Conservation (phyloP, 2,329 filamentous ascomycete species). For the Mariannaea elegans region DNA sequence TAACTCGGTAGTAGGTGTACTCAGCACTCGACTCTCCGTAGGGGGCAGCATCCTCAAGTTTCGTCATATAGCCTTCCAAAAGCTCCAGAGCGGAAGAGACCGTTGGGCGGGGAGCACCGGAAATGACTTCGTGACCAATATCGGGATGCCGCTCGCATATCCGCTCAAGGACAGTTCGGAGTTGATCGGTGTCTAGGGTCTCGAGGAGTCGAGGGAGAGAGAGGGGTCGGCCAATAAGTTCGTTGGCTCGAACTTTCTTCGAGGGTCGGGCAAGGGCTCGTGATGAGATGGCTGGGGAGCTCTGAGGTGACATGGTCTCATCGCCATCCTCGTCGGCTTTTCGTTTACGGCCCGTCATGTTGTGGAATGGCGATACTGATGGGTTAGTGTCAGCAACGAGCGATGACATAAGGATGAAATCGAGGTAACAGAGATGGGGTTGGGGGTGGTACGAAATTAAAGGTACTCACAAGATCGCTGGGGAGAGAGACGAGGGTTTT, state of each 20-base stretch:
- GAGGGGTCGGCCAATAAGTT: conserved; percentile 68
- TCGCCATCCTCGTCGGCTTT: conserved; percentile 84
- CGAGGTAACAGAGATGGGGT: not conserved
- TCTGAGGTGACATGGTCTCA: conserved; percentile 89
- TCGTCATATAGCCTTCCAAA: conserved; percentile 81
- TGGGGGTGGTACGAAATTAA: too few species aligned
- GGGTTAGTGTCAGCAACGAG: conserved; percentile 37
- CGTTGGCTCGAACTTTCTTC: conserved; percentile 71
- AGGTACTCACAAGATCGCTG: conserved; percentile 62
- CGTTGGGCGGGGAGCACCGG: conserved; percentile 86
- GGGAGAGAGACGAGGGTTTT: conserved; percentile 62
- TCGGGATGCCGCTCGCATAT: conserved; percentile 91
- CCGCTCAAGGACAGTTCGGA: conserved; percentile 86
- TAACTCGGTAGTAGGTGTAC: conserved; percentile 94
- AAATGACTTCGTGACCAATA: conserved; percentile 84
- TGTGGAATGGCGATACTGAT: conserved; percentile 57
- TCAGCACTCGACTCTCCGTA: conserved; percentile 87
- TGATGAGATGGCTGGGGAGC: conserved; percentile 78
- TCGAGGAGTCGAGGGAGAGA: conserved; percentile 81
- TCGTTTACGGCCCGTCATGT: conserved; percentile 75
- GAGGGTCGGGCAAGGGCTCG: conserved; percentile 73
- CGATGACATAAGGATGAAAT: not conserved
- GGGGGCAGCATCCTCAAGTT: conserved; percentile 82
- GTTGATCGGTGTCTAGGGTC: conserved; percentile 85
- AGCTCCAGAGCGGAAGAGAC: conserved; percentile 83